Evolutionary conservation across 2,329 filamentous ascomycete genomes (phyloP).

Genomic region (Aspergillus sp.): DNA sequence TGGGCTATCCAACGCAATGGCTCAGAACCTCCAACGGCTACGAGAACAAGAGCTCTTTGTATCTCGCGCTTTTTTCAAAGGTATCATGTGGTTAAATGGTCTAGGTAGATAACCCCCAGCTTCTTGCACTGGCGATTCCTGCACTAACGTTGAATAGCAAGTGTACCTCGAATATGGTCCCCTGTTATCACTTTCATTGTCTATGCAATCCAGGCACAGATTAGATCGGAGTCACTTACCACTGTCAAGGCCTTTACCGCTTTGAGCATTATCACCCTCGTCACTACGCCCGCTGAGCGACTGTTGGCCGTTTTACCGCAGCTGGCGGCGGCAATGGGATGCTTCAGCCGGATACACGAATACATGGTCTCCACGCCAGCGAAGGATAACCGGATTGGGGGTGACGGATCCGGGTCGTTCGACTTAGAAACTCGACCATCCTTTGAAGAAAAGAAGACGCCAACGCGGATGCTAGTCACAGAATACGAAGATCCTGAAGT

Average conservation of each 20-base stretch:
- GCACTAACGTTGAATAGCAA: too few relatives aligned
- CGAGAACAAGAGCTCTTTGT: neutral
- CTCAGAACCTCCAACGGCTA: neutral
- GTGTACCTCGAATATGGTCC: constrained; percentile 1
- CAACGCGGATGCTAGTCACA: too few relatives aligned
- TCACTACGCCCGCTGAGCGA: constrained; percentile 1
- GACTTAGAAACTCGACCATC: too few relatives aligned
- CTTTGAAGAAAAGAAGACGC: too few relatives aligned
- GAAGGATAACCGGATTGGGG: constrained; percentile 17
- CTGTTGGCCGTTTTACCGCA: neutral
- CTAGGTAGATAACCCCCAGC: too few relatives aligned
- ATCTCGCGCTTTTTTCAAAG: too few relatives aligned
- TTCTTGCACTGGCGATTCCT: too few relatives aligned
- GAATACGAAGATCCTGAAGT: too few relatives aligned
- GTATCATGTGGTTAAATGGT: too few relatives aligned
- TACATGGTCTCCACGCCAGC: neutral
- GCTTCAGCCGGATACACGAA: constrained; percentile 1
- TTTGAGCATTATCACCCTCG: neutral
- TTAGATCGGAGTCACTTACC: neutral
- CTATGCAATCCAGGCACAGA: neutral
- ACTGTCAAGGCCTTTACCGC: neutral
- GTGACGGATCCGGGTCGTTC: too few relatives aligned
- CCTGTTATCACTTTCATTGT: constrained; percentile 1
- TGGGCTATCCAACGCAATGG: constrained; percentile 24
- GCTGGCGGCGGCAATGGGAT: neutral